Conservation (phyloP, 1,284 basidiomycete genomes). For the Ustilago tritici region DNA sequence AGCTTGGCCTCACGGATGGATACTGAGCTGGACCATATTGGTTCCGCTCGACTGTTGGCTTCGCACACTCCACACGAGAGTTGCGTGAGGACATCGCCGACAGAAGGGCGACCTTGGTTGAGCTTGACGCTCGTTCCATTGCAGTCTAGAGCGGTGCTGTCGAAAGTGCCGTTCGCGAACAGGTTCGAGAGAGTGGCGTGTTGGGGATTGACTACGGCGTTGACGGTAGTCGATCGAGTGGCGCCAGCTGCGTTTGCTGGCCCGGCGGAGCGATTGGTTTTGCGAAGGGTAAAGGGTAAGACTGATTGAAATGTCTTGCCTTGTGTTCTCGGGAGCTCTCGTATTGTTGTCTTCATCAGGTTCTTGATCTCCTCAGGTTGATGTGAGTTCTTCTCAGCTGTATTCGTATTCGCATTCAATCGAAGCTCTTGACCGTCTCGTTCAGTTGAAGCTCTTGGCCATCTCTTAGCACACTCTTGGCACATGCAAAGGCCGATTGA, state of each 20-base stretch:
- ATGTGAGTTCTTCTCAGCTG: neutral
- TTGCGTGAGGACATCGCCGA: slow-evolving; percentile 18
- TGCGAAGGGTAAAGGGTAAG: neutral
- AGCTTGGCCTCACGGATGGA: slow-evolving; percentile 37
- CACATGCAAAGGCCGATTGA: slow-evolving; percentile 2
- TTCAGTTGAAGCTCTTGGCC: neutral
- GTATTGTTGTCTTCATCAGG: neutral
- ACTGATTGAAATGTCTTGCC: neutral
- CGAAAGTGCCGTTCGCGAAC: slow-evolving; percentile 15
- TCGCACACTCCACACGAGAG: slow-evolving; percentile 39
- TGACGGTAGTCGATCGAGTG: slow-evolving; percentile 14
- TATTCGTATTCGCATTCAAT: slow-evolving; percentile 4
- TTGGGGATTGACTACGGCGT: slow-evolving; percentile 10
- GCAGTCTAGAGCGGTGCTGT: slow-evolving; percentile 2
- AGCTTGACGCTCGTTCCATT: slow-evolving; percentile 12
- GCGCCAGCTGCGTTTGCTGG: slow-evolving; percentile 19
- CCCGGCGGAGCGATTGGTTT: slow-evolving; percentile 20
- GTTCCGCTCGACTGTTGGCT: slow-evolving; percentile 23
- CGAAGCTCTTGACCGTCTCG: no score
- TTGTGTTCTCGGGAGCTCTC: neutral
- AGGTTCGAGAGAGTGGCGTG: slow-evolving; percentile 9
- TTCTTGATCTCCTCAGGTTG: no score
- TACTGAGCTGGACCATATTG: slow-evolving; percentile 36
- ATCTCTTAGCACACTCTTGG: neutral
- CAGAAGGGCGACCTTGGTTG: slow-evolving; percentile 1